Evolutionary conservation across 805 yeast species (phyloP).

Genomic region (Spathaspora passalidarum): DNA sequence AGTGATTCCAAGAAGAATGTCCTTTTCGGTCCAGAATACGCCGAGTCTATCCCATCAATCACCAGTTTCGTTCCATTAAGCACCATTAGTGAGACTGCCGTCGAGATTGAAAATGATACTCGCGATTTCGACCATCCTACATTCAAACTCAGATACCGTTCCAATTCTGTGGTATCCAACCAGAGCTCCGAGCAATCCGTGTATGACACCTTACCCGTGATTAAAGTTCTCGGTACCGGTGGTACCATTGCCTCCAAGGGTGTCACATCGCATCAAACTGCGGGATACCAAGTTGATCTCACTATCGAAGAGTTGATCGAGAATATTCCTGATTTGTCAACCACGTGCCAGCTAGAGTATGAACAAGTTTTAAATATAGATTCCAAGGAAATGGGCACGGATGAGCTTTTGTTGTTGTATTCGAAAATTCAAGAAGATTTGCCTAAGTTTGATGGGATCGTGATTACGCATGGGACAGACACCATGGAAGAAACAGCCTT

Average conservation of each 20-base stretch:
- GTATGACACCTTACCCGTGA: constrained; percentile 24
- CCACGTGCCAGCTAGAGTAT: constrained; percentile 54
- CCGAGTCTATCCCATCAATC: constrained; percentile 4
- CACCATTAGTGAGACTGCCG: constrained; percentile 6
- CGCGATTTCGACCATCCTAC: constrained; percentile 28
- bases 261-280: constrained; percentile 34
- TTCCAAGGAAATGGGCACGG: constrained; percentile 53
- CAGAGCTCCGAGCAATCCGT: constrained; percentile 10
- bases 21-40: neutral
- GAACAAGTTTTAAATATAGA: constrained; percentile 64
- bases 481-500: constrained; percentile 67
- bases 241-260: constrained; percentile 48
- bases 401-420: constrained; percentile 44
- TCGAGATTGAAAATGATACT: constrained; percentile 20
- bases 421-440: constrained; percentile 45
- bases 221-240: constrained; percentile 44
- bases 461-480: constrained; percentile 71
- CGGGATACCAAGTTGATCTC: constrained; percentile 43
- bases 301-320: constrained; percentile 48
- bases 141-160: constrained; percentile 33
- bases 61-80: constrained; percentile 6
- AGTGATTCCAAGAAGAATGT: neutral
- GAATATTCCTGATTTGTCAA: constrained; percentile 54
- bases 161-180: constrained; percentile 25
- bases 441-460: constrained; percentile 52